phyloP scores from a whole-genome alignment of 2,329 filamentous ascomycete species.

The Trichoderma lentiforme region DNA sequence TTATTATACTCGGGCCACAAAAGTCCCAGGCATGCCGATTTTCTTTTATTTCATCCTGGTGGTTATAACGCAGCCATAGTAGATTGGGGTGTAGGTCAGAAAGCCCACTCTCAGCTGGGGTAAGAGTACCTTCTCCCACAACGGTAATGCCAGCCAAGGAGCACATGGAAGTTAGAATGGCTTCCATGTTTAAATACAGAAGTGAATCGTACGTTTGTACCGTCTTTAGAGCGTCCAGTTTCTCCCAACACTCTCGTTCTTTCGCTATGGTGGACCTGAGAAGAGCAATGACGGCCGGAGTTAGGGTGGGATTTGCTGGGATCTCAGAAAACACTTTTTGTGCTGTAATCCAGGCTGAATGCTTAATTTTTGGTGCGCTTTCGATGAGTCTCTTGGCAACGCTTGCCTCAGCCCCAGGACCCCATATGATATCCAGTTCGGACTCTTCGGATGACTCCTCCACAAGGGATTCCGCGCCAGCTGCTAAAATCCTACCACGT shows the following conservation, averaged over 20 bases:
- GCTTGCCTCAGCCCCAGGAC: background rate
- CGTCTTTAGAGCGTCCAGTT: background rate
- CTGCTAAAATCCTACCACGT: no score
- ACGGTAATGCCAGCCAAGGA: background rate
- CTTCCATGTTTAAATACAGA: background rate
- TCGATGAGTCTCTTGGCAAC: background rate
- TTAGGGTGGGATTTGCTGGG: fast-evolving
- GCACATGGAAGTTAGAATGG: background rate
- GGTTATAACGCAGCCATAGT: no score
- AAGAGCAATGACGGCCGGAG: background rate
- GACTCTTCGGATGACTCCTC: no score
- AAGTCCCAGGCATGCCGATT: no score
- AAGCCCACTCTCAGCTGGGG: no score
- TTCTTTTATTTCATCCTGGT: no score
- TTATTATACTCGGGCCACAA: no score
- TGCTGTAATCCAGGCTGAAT: background rate
- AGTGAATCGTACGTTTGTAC: background rate
- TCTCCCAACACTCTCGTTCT: background rate
- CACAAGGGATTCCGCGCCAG: no score
- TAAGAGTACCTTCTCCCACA: no score
- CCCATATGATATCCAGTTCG: no score
- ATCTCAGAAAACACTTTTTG: background rate
- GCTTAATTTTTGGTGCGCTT: background rate
- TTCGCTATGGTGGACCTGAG: background rate
- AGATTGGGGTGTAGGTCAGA: no score